Conservation (phyloP, 257 asterid species). For the Oldenlandia corymbosa region DNA sequence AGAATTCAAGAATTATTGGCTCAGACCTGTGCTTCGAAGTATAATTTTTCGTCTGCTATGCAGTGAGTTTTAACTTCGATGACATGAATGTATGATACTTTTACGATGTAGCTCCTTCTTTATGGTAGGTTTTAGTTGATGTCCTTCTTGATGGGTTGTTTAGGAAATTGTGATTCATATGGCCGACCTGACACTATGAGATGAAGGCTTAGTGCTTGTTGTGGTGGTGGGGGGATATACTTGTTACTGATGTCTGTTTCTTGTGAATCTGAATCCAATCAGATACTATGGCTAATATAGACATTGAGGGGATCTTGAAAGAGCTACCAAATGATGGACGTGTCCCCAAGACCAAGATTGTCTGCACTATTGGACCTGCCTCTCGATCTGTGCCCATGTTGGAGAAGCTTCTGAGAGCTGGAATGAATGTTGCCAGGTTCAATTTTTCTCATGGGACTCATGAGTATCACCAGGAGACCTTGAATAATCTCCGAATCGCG, state of each 20-base stretch:
- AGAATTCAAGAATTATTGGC: too few relatives aligned
- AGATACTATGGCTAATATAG: conserved; percentile 50
- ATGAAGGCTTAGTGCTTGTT: neutral
- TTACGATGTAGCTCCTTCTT: too few relatives aligned
- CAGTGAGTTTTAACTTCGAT: too few relatives aligned
- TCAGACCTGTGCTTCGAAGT: too few relatives aligned
- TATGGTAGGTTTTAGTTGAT: too few relatives aligned
- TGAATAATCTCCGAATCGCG: conserved; percentile 57
- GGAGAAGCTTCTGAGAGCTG: conserved; percentile 80
- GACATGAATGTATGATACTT: too few relatives aligned
- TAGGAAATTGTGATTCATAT: too few relatives aligned
- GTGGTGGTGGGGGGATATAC: neutral
- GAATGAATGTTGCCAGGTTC: conserved; percentile 89
- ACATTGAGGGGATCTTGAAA: conserved; percentile 58
- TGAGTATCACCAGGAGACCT: conserved; percentile 74
- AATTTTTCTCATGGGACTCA: conserved; percentile 89
- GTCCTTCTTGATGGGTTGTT: too few relatives aligned
- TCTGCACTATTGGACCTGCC: conserved; percentile 83
- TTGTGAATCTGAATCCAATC: neutral
- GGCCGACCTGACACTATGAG: too few relatives aligned
- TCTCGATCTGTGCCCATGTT: conserved; percentile 67
- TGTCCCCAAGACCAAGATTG: conserved; percentile 75
- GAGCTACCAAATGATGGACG: conserved; percentile 43
- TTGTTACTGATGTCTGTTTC: neutral
- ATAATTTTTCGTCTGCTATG: too few relatives aligned